These are phyloP conservation scores for Leucocoprinus leucothites DNA, from an alignment of 768 basidiomycete species.

Conservation along the genomic window DNA sequence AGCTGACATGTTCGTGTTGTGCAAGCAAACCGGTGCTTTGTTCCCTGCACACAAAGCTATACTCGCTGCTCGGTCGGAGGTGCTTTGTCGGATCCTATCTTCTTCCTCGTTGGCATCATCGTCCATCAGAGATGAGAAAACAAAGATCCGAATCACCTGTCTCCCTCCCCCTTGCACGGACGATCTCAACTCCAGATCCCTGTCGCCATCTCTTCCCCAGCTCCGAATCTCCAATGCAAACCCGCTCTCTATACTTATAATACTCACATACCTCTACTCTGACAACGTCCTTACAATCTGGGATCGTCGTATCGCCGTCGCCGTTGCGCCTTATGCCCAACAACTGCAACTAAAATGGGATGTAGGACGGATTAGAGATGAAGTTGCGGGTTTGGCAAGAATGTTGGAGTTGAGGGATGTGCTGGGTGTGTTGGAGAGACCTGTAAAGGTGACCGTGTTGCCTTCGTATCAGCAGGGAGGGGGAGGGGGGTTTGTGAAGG, in stretches of 20 bases:
- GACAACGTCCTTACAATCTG: constrained; percentile 82
- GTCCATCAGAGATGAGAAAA: constrained; percentile 11
- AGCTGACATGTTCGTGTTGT: constrained; percentile 58
- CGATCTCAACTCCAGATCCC: no score
- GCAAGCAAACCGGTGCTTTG: constrained; percentile 30
- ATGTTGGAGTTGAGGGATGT: constrained; percentile 59
- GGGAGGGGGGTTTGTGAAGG: constrained; percentile 28
- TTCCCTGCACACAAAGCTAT: constrained; percentile 67
- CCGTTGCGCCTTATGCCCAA: constrained; percentile 46
- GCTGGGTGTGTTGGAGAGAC: constrained; percentile 49
- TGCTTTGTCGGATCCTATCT: constrained; percentile 41
- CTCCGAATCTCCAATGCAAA: constrained; percentile 55
- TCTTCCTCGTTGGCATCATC: background rate
- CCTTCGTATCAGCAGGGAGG: background rate
- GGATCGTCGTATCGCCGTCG: constrained; percentile 64
- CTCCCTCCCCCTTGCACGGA: background rate
- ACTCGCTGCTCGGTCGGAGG: constrained; percentile 56
- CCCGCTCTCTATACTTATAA: constrained; percentile 65
- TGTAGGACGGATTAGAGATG: constrained; percentile 50
- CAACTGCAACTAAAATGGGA: constrained; percentile 33
- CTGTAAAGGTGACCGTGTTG: constrained; percentile 41
- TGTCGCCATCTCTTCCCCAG: constrained; percentile 20
- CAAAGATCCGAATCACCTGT: constrained; percentile 15
- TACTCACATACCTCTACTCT: constrained; percentile 85
- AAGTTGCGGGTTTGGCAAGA: constrained; percentile 58